Conservation (phyloP, 345 rosid species). For the Salix exigua region DNA sequence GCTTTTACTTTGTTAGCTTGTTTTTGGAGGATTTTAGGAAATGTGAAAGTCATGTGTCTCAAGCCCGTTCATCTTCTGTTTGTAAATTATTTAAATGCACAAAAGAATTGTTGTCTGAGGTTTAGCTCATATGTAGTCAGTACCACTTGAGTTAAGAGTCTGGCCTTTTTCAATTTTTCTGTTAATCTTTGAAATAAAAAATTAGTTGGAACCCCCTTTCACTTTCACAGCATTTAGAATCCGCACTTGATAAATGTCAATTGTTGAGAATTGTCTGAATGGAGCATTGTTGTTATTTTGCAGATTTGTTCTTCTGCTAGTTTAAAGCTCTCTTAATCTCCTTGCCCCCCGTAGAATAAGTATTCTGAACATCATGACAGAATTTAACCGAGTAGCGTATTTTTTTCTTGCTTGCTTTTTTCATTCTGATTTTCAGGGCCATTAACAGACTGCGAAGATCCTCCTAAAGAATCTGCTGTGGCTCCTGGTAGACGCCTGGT, state of each 20-base stretch:
- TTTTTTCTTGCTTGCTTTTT: constrained; percentile 1
- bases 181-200: not conserved
- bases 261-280: not conserved
- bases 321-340: not conserved
- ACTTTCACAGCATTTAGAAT: not conserved
- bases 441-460: constrained; percentile 44
- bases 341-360: not conserved
- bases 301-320: not conserved
- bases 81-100: not conserved
- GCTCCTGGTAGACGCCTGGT: constrained; percentile 90
- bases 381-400: not conserved
- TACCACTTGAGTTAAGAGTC: not conserved
- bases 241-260: not conserved
- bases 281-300: not conserved
- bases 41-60: not conserved
- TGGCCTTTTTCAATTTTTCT: not conserved
- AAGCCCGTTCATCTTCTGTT: not conserved
- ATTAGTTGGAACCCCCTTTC: not conserved
- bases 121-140: not conserved
- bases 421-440: constrained; percentile 54
- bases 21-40: not conserved
- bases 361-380: not conserved
- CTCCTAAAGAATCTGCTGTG: constrained; percentile 38
- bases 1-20: not conserved
- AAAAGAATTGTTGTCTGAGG: not conserved